Base-by-base conservation (phyloP, 768 basidiomycete species). In the Hericium rajendrae region DNA sequence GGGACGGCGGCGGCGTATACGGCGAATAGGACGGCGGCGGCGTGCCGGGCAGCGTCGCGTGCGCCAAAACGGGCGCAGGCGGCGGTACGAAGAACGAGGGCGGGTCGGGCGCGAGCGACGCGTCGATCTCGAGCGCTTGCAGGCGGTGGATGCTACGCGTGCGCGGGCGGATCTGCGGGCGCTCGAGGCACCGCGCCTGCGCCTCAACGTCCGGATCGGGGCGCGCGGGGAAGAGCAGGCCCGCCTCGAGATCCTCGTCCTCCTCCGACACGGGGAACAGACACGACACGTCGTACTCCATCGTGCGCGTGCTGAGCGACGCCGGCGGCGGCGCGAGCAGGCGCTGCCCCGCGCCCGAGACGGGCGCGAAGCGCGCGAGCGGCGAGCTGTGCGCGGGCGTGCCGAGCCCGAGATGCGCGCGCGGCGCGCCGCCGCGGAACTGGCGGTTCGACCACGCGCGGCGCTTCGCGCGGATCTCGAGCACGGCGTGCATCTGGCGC, bases 381-480 rank as follows among this genome's bases (percentile, higher is more conserved):
- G 78, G 78, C 15, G 83, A 85, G 56, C 77, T 76, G 22, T 65
- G 71, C 59, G 74, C 68, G 0, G 84, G 83, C 48, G 70, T 72
- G 11, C 78, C 75, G 54, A 86, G 73, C 1, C 76, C 79, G 56
- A 81, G 41, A 38, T 75, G 71, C 12, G 68, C 62, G 22, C 72
- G 60, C 2, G 67, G 65, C 16, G 70, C 69, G 9, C 70, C 62
- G 52, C 71, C 69, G 51, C 76, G 65, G 58, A 79, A 73, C 18
- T 76, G 74, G 38, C 77, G 72, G 59, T 80, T 80, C 55, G 80
- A 74, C 86, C 86, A 89, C 6, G 86, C 86, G 10, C 85, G 74
- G 32, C 87, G 75, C 40, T 80, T 75, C 38, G 80, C 78, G 60
- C 78, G 78, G 41, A 80, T 73, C 66, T 85, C 84, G 22, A 88